A percentile compares a stretch with the other conserved stretches of the same genome.
Evolutionary conservation across 805 yeast genomes (phyloP).

Genomic region (Nakazawaea anatomiae): DNA sequence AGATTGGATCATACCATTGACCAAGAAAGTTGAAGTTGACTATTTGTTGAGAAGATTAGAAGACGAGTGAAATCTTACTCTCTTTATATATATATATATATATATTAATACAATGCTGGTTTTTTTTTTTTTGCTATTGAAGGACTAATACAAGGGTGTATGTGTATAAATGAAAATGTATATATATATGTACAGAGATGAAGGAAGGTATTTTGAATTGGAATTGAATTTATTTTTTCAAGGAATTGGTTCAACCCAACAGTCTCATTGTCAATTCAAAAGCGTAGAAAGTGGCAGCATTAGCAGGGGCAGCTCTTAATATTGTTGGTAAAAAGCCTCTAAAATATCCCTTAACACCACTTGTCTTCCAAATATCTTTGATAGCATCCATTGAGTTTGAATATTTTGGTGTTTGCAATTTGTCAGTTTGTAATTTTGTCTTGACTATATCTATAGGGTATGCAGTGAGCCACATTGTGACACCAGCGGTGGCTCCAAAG

Average conservation of each 20-base stretch:
- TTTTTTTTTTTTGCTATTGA: too few relatives aligned
- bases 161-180: too few relatives aligned
- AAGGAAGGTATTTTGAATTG: too few relatives aligned
- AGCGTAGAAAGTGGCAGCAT: constrained; percentile 93
- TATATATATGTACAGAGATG: too few relatives aligned
- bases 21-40: constrained; percentile 93
- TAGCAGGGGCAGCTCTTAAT: constrained; percentile 96
- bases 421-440: constrained; percentile 73
- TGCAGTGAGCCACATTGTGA: constrained; percentile 76
- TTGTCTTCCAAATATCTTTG: constrained; percentile 41
- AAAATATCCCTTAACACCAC: constrained; percentile 75
- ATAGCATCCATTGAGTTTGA: constrained; percentile 55
- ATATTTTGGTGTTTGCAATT: constrained; percentile 52
- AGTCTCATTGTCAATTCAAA: constrained; percentile 85
- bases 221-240: too few relatives aligned
- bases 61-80: constrained; percentile 22
- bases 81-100: too few relatives aligned
- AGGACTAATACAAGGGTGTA: too few relatives aligned
- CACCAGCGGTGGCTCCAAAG: constrained; percentile 90
- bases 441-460: constrained; percentile 92
- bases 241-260: constrained; percentile 24
- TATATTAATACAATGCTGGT: too few relatives aligned
- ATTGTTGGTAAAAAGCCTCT: constrained; percentile 91
- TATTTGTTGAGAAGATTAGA: constrained; percentile 81
- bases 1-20: constrained; percentile 86